phyloP scores from a whole-genome alignment of 1,284 basidiomycete species.

The Tetrapyrgos nigripes region DNA sequence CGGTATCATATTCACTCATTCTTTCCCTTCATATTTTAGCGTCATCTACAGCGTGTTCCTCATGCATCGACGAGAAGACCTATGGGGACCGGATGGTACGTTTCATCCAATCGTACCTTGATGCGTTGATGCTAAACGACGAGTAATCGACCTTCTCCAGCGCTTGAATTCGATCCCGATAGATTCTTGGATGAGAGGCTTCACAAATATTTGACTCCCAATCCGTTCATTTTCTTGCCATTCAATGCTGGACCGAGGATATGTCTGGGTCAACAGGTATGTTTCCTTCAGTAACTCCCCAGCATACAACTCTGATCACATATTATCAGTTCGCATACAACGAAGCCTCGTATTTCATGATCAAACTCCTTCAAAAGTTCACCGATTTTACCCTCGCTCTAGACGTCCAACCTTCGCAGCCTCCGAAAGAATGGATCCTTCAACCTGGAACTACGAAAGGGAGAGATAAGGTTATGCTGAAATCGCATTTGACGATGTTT shows the following conservation, averaged over 20 bases:
- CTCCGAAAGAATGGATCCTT: slow-evolving; percentile 41
- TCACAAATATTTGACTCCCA: slow-evolving; percentile 54
- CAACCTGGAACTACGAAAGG: slow-evolving; percentile 37
- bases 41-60: slow-evolving; percentile 38
- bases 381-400: slow-evolving; percentile 48
- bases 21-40: slow-evolving; percentile 16
- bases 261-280: slow-evolving; percentile 64
- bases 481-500: slow-evolving; percentile 49
- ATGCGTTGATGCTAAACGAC: not conserved
- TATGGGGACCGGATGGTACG: slow-evolving; percentile 52
- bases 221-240: slow-evolving; percentile 66
- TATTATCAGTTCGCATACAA: slow-evolving; percentile 44
- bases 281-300: not conserved
- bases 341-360: slow-evolving; percentile 47
- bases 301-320: not conserved
- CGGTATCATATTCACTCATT: not conserved
- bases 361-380: slow-evolving; percentile 53
- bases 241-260: slow-evolving; percentile 66
- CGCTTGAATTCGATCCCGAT: slow-evolving; percentile 62
- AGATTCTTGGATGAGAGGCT: slow-evolving; percentile 61
- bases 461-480: slow-evolving; percentile 44
- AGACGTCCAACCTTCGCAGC: slow-evolving; percentile 44
- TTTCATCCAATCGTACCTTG: not conserved
- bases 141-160: slow-evolving; percentile 27
- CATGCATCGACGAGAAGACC: slow-evolving; percentile 46